These are phyloP conservation scores for Pyricularia sp. DNA, from an alignment of 2,329 filamentous ascomycete genomes.

Conservation along the genomic window DNA sequence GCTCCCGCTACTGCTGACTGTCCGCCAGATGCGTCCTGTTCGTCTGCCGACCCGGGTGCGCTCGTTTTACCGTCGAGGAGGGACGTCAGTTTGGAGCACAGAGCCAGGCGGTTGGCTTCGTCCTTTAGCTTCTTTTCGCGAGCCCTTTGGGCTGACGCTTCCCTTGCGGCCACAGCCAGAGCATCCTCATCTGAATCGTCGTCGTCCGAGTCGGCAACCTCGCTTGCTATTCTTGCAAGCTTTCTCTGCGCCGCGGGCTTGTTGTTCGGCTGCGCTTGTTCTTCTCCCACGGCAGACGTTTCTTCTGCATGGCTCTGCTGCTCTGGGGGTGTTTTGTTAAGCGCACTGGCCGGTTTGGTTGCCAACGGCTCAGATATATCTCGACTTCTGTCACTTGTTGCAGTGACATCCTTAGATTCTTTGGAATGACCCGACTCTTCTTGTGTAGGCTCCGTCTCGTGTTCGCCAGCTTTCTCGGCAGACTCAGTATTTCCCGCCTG, in stretches of 20 bases:
- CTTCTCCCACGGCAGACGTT: slow-evolving; percentile 7
- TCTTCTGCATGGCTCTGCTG: slow-evolving; percentile 10
- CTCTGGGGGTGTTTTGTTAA: slow-evolving; percentile 31
- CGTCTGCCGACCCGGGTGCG: slow-evolving; percentile 3
- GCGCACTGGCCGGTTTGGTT: slow-evolving; percentile 27
- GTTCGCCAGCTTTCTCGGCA: neutral
- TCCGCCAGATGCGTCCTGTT: slow-evolving; percentile 6
- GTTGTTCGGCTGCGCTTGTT: slow-evolving; percentile 7
- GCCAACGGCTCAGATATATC: slow-evolving; percentile 24
- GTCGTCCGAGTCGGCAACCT: slow-evolving; percentile 34
- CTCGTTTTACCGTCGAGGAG: slow-evolving; percentile 8
- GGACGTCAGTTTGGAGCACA: slow-evolving; percentile 8
- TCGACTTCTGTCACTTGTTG: slow-evolving; percentile 14
- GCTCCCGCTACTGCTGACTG: slow-evolving; percentile 10
- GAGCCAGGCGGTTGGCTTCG: slow-evolving; percentile 10
- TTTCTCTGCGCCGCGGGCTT: slow-evolving; percentile 12
- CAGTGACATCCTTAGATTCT: neutral
- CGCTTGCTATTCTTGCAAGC: slow-evolving; percentile 24
- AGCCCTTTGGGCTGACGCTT: slow-evolving; percentile 5
- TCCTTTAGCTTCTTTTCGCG: slow-evolving; percentile 10
- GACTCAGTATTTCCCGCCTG: neutral
- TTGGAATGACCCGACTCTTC: neutral
- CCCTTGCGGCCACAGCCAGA: slow-evolving; percentile 11
- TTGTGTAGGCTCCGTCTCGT: neutral
- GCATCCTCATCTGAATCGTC: slow-evolving; percentile 15